These are phyloP conservation scores for Rhizophora apiculata DNA, from an alignment of 345 rosid species.

Conservation along the genomic window DNA sequence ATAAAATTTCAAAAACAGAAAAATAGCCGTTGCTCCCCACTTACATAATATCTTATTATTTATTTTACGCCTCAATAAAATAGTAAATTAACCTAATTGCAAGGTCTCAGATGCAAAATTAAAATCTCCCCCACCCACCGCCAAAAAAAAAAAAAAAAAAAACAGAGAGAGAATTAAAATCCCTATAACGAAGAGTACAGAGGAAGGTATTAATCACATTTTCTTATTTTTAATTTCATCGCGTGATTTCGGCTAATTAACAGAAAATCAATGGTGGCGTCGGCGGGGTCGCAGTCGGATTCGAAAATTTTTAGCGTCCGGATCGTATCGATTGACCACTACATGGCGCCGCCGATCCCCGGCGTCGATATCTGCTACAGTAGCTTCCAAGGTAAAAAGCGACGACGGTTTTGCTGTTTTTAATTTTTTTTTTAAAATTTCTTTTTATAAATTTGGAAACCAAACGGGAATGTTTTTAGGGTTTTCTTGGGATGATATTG, in stretches of 20 bases:
- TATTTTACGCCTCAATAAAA: too few species aligned
- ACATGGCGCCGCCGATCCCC: constrained; percentile 81
- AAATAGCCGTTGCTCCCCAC: too few species aligned
- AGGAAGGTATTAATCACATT: too few species aligned
- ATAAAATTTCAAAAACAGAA: too few species aligned
- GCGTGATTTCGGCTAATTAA: background rate
- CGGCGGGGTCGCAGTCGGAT: constrained; percentile 40
- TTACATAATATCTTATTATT: too few species aligned
- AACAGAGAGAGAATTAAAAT: too few species aligned
- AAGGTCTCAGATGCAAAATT: too few species aligned
- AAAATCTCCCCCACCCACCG: too few species aligned
- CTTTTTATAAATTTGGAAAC: background rate
- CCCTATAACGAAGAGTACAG: too few species aligned
- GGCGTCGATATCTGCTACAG: constrained; percentile 69
- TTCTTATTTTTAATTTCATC: background rate
- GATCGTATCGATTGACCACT: constrained; percentile 77
- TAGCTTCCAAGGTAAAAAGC: constrained; percentile 62
- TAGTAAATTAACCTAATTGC: too few species aligned
- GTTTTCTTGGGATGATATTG: background rate
- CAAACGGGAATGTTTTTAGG: background rate
- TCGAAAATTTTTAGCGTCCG: constrained; percentile 67
- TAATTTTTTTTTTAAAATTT: background rate
- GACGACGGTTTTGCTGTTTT: background rate
- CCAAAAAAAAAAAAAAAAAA: too few species aligned
- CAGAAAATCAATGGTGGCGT: constrained; percentile 32